Base-by-base conservation (phyloP, 768 basidiomycete genomes). In the Lactarius vividus region DNA sequence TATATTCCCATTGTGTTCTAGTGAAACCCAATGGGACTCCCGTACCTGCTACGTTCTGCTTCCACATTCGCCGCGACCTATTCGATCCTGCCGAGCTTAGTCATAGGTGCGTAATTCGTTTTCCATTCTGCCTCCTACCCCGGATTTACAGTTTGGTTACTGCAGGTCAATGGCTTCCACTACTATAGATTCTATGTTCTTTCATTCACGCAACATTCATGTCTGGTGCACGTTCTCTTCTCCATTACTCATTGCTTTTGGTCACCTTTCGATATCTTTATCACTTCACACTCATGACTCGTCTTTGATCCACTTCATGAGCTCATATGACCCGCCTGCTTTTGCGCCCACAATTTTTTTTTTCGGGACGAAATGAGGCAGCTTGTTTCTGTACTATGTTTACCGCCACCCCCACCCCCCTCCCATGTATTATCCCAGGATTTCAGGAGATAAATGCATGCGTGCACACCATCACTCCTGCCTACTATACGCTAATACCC, bases 1-100 rank as follows among this genome's bases (percentile, higher is more conserved):
- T 98, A 61, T 96, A 94, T 76, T 91, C 92, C 65, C 91, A 95
- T 72, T 95, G 94, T 67, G 91, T 94, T 35, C 76, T 97, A 53
- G 83, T 96, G 69, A 94, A 95, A 74, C 91, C 92, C 7, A 84
- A 84, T 31, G 92, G 93, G 18, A 84, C 87, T 3, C 92, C 92
- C 2, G 86, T 98, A 31, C 91, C 93, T 53, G 89, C 94, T 57
- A 92, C 96, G 26, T 96, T 96, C 77, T 97, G 96, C 75, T 97
- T 97, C 75, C 94, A 94, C 62, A 94, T 99, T 74, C 85, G 94
- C 71, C 80, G 96, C 70, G 96, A 98, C 74, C 80, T 96, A 29
- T 95, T 95, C 71, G 93, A 94, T 79, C 78, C n/a, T 95, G 58
- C 93, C 93, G 11, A 92, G 90, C 75, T 83, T 94, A 66, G 90